Base-by-base conservation (phyloP, 2,329 filamentous ascomycete genomes). In the Stromatinia cepivora region DNA sequence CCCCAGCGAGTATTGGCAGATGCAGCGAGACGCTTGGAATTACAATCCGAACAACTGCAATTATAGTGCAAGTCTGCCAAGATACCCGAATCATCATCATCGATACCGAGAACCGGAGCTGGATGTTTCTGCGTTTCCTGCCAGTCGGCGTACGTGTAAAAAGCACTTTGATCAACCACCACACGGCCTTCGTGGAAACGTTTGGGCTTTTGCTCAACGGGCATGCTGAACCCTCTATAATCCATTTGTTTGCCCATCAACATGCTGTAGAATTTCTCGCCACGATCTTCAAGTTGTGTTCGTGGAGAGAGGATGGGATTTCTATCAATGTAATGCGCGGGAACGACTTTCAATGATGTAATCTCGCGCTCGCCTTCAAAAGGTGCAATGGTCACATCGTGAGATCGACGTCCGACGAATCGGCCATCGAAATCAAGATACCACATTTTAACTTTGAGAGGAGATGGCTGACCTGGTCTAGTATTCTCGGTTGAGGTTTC, bases 371-470 rank as follows among this genome's bases (percentile, higher is more conserved):
- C 72, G 10, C 76, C 76, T 39, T 77, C 73, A 63, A 73, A 78
- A 8, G 74, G 72, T 6, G 71, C 62, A 31, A 78, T 76, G 17
- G 69, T 71, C 4, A 78, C 75, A 48, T 71, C 70, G 31, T 73
- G 71, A 17, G 62, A 57, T 13, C 73, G 68, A 36, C 76, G 74
- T 53, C 73, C 72, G 54, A 77, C 75, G 13, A 73, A 69, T 13
- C 70, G 69, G 11, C 76, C 77, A 66, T 78, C 71, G n/a, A 74
- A 77, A 70, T 78, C 77, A 46, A 78, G 73, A 63, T 75, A 74
- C 72, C 77, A 78, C 69, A 75, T 73, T 36, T 71, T 70, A 25
- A 73, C 53, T 59, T 72, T 72, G 59, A 77, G 72, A 31, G 72
- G 61, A 28, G 71, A 68, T 48, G 72, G 67, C 42, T 74, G 71